A percentile compares a stretch with the other conserved stretches of the same genome.
Evolutionary conservation across 371 early-diverging fungal species (phyloP).

Genomic region (Conidiobolus incongruus): DNA sequence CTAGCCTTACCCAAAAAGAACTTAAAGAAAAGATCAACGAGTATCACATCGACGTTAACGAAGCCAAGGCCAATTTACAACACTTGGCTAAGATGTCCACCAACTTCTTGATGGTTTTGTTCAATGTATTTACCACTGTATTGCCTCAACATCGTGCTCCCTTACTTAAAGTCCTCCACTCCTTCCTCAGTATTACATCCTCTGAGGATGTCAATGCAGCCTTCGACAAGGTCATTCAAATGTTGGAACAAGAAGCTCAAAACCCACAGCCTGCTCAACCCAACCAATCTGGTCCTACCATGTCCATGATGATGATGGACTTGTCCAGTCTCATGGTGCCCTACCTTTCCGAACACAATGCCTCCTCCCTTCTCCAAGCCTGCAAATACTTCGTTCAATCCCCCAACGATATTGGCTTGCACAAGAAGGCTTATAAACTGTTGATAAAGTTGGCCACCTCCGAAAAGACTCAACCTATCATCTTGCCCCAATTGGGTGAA

Average conservation of each 20-base stretch:
- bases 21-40: conserved; percentile 24
- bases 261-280: background rate
- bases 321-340: conserved; percentile 46
- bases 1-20: conserved; percentile 17
- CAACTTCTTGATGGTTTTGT: conserved; percentile 55
- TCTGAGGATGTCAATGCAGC: conserved; percentile 25
- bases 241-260: conserved; percentile 40
- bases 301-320: conserved; percentile 53
- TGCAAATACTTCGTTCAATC: conserved; percentile 27
- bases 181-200: conserved; percentile 31
- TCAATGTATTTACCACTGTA: conserved; percentile 54
- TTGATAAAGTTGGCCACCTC: conserved; percentile 30
- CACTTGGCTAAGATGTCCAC: conserved; percentile 40
- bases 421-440: conserved; percentile 89
- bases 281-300: conserved; percentile 16
- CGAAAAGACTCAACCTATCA: conserved; percentile 19
- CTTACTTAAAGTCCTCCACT: conserved; percentile 41
- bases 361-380: conserved; percentile 25
- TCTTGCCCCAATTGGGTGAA: conserved; percentile 16
- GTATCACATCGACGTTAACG: conserved; percentile 24
- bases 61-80: conserved; percentile 26
- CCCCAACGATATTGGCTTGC: conserved; percentile 47
- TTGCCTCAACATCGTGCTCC: conserved; percentile 39
- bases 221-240: conserved; percentile 33
- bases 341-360: conserved; percentile 31